Conservation (phyloP, 1,139 yeast species). For the Spencermartinsiella ligniputridi region DNA sequence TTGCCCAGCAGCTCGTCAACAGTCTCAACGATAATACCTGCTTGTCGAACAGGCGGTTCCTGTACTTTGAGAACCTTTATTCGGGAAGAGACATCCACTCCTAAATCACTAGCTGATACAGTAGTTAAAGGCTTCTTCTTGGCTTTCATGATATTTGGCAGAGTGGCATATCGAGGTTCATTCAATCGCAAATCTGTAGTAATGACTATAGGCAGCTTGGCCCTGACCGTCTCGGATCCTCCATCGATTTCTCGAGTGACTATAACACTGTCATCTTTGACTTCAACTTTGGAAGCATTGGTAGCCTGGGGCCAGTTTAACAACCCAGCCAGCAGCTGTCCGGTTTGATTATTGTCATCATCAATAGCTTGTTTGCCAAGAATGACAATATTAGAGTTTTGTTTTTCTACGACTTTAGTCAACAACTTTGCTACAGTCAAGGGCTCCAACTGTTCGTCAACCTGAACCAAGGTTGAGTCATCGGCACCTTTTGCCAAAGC, state of each 20-base stretch:
- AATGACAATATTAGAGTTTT: slow-evolving; percentile 70
- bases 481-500: slow-evolving; percentile 96
- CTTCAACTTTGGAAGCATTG: slow-evolving; percentile 82
- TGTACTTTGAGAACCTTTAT: slow-evolving; percentile 67
- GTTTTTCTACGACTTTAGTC: slow-evolving; percentile 64
- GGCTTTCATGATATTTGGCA: slow-evolving; percentile 97
- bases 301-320: slow-evolving; percentile 98
- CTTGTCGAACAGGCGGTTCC: slow-evolving; percentile 79
- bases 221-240: slow-evolving; percentile 79
- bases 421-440: slow-evolving; percentile 83
- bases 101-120: slow-evolving; percentile 65
- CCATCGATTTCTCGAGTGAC: slow-evolving; percentile 95
- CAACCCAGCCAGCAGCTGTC: slow-evolving; percentile 93
- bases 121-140: slow-evolving; percentile 89
- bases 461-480: slow-evolving; percentile 74
- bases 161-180: slow-evolving; percentile 88
- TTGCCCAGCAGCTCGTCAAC: slow-evolving; percentile 81
- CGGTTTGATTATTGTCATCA: slow-evolving; percentile 94
- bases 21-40: slow-evolving; percentile 73
- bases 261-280: slow-evolving; percentile 54
- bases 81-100: slow-evolving; percentile 59
- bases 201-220: slow-evolving; percentile 76
- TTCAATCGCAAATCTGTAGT: slow-evolving; percentile 92
- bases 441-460: slow-evolving; percentile 72
- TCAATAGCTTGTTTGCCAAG: slow-evolving; percentile 97